Percentiles rank a stretch among this genome's conserved stretches.
These are phyloP conservation scores for Ceratocystis ficicola DNA, from an alignment of 2,329 filamentous ascomycete species.

Conservation along the genomic window DNA sequence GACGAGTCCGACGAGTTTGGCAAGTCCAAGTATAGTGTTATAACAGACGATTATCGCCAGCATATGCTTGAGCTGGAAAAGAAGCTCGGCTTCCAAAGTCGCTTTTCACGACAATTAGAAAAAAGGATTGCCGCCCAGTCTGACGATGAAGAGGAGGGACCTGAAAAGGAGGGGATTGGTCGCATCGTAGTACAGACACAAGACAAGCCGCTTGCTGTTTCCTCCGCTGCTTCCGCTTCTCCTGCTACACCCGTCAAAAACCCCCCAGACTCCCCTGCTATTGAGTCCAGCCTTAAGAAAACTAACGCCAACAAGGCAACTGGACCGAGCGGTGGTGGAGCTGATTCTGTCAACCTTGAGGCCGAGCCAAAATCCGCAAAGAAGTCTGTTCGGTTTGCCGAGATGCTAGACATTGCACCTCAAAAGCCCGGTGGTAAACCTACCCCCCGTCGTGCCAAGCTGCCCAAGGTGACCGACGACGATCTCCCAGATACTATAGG, in stretches of 20 bases:
- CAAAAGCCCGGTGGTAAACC: slow-evolving; percentile 25
- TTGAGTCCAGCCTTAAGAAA: slow-evolving; percentile 27
- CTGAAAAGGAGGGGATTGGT: slow-evolving; percentile 43
- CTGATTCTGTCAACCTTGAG: slow-evolving; percentile 17
- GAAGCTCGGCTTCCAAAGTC: slow-evolving; percentile 51
- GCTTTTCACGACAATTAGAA: slow-evolving; percentile 34
- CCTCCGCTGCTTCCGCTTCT: background rate
- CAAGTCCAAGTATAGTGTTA: slow-evolving; percentile 51
- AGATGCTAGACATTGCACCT: slow-evolving; percentile 56
- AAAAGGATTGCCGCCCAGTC: slow-evolving; percentile 39
- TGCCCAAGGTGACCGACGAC: slow-evolving; percentile 24
- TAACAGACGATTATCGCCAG: slow-evolving; percentile 63
- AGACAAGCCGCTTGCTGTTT: slow-evolving; percentile 19
- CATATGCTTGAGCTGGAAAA: slow-evolving; percentile 80
- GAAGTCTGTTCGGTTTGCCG: slow-evolving; percentile 74
- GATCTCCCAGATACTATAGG: slow-evolving; percentile 29
- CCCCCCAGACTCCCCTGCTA: background rate
- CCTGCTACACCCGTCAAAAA: background rate
- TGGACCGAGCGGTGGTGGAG: slow-evolving; percentile 20
- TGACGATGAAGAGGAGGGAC: slow-evolving; percentile 30
- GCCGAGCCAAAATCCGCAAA: slow-evolving; percentile 27
- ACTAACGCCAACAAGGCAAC: slow-evolving; percentile 24
- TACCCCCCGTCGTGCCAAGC: slow-evolving; percentile 17
- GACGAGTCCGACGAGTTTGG: slow-evolving; percentile 64
- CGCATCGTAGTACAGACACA: slow-evolving; percentile 39